Percentiles rank a stretch among this genome's conserved stretches.
Conservation (phyloP, 2,329 filamentous ascomycete species). For the Paraconiothyrium brasiliense region DNA sequence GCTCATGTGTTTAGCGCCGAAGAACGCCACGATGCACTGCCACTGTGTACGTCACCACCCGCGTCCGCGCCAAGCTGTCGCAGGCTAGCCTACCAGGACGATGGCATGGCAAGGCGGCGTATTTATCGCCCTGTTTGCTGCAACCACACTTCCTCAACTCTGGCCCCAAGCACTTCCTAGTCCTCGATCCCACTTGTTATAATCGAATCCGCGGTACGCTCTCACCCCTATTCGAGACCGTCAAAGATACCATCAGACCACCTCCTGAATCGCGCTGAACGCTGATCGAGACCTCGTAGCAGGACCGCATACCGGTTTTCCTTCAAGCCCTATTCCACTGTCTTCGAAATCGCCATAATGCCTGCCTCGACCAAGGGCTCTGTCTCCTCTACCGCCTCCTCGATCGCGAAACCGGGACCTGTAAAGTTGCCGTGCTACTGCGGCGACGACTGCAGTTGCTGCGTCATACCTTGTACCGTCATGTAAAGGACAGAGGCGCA, state of each 20-base stretch:
- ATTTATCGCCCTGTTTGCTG: constrained; percentile 13
- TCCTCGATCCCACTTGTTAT: background rate
- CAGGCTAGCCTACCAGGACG: constrained; percentile 22
- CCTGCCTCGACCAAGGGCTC: constrained; percentile 43
- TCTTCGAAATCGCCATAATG: constrained; percentile 27
- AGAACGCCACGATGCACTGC: constrained; percentile 22
- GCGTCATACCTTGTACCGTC: constrained; percentile 49
- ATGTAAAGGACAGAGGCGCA: constrained; percentile 35
- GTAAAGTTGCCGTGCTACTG: constrained; percentile 42
- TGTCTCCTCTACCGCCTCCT: constrained; percentile 41
- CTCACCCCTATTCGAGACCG: background rate
- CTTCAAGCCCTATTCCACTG: background rate
- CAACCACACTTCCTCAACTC: background rate
- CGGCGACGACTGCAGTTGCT: constrained; percentile 45
- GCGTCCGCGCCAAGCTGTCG: constrained; percentile 23
- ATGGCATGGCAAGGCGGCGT: background rate
- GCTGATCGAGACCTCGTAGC: background rate
- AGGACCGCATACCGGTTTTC: background rate
- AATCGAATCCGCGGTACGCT: background rate
- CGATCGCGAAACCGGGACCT: constrained; percentile 47
- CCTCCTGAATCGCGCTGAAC: constrained; percentile 4
- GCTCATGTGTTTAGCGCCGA: background rate
- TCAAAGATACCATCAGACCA: background rate
- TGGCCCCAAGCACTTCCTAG: background rate
- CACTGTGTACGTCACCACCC: constrained; percentile 37